Conservation (phyloP, 73 alveolate genomes). For the Breviolum minutum region DNA sequence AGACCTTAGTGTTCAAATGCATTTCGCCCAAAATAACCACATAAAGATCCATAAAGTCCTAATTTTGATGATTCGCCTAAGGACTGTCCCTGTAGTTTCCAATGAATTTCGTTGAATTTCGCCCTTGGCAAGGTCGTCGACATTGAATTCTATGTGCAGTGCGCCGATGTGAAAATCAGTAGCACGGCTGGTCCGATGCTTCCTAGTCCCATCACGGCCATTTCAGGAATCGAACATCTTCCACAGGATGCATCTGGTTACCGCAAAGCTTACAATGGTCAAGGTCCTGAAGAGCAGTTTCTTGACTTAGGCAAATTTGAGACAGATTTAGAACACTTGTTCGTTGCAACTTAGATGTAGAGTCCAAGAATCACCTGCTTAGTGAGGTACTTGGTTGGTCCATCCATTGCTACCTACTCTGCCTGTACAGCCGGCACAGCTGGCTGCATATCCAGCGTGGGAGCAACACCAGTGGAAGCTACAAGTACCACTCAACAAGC, state of each 20-base stretch:
- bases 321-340: too few relatives aligned
- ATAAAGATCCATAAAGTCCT: too few relatives aligned
- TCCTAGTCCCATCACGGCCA: slow-evolving; percentile 35
- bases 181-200: slow-evolving; percentile 3
- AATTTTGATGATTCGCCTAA: too few relatives aligned
- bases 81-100: too few relatives aligned
- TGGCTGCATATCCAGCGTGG: background rate
- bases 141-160: slow-evolving; percentile 74
- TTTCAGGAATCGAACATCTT: slow-evolving; percentile 71
- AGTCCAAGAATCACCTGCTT: too few relatives aligned
- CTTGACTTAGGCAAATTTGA: too few relatives aligned
- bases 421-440: slow-evolving; percentile 50
- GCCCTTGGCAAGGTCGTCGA: slow-evolving; percentile 7
- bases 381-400: slow-evolving; percentile 14
- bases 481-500: background rate
- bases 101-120: too few relatives aligned
- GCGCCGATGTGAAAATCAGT: slow-evolving; percentile 46
- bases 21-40: too few relatives aligned
- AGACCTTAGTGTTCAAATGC: too few relatives aligned
- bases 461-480: background rate
- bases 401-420: slow-evolving; percentile 45
- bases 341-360: too few relatives aligned
- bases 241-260: slow-evolving; percentile 8
- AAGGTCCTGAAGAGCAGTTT: slow-evolving; percentile 39
- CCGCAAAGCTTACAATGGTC: slow-evolving; percentile 40